phyloP scores from a whole-genome alignment of 2,329 filamentous ascomycete species.

The Thielaviopsis musarum region DNA sequence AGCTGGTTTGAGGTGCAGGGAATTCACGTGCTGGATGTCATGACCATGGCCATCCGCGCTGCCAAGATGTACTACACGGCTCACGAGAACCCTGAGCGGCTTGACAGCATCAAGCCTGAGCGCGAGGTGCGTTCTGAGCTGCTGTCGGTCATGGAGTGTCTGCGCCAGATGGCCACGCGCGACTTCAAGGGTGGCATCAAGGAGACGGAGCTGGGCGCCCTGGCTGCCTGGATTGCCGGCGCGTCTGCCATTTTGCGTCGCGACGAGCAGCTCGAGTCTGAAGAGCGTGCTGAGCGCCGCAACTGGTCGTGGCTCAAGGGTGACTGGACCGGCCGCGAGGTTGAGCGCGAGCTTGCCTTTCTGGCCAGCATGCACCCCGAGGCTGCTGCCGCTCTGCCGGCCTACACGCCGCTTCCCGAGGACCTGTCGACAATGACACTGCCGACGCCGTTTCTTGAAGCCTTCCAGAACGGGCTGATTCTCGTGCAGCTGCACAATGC shows the following conservation, averaged over 20 bases:
- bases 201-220: conserved; percentile 57
- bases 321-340: conserved; percentile 60
- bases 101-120: conserved; percentile 78
- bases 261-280: conserved; percentile 62
- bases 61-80: conserved; percentile 94
- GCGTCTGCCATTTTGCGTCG: conserved; percentile 60
- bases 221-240: conserved; percentile 62
- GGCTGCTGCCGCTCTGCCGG: conserved; percentile 31
- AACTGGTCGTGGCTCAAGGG: conserved; percentile 64
- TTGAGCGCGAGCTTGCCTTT: conserved; percentile 68
- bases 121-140: conserved; percentile 71
- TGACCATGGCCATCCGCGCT: conserved; percentile 86
- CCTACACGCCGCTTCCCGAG: conserved; percentile 34
- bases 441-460: conserved; percentile 56
- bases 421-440: conserved; percentile 19
- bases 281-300: conserved; percentile 52
- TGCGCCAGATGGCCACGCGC: conserved; percentile 80
- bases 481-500: conserved; percentile 83
- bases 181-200: conserved; percentile 73
- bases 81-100: conserved; percentile 69
- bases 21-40: conserved; percentile 78
- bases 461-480: conserved; percentile 61
- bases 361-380: conserved; percentile 50
- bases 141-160: conserved; percentile 69
- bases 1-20: conserved; percentile 76